phyloP scores from a whole-genome alignment of 2,329 filamentous ascomycete genomes.

The Xylaria sp. region DNA sequence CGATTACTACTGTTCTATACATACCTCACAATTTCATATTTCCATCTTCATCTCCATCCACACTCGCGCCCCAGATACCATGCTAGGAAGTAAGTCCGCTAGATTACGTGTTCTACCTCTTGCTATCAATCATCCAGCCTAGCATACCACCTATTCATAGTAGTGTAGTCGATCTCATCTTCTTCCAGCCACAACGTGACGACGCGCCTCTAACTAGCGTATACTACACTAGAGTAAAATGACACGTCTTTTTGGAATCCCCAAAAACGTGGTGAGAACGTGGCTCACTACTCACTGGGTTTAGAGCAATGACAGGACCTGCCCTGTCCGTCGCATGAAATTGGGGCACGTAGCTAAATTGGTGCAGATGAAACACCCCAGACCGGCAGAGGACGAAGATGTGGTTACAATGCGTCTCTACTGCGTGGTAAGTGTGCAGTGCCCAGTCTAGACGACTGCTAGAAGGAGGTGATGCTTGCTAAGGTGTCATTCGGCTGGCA shows the following conservation, averaged over 20 bases:
- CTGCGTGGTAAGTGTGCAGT: constrained; percentile 4
- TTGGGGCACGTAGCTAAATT: constrained; percentile 10
- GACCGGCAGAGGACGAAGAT: constrained; percentile 9
- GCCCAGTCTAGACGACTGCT: neutral
- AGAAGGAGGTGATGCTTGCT: constrained; percentile 7
- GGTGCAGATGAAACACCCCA: constrained; percentile 23
- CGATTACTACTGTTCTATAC: constrained; percentile 7
- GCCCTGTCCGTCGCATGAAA: constrained; percentile 6
- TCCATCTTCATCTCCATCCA: neutral
- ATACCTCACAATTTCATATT: constrained; percentile 9
- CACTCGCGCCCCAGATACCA: neutral
- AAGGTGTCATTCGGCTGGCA: constrained; percentile 24
- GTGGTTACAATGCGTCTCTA: constrained; percentile 10
- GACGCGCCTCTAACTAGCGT: neutral
- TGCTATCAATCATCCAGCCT: too few relatives aligned
- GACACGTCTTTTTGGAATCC: neutral
- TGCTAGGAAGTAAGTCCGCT: neutral
- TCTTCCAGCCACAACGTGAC: neutral
- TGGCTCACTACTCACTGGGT: constrained; percentile 11
- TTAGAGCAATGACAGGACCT: constrained; percentile 9
- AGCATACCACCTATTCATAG: too few relatives aligned
- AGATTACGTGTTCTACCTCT: neutral
- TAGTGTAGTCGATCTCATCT: neutral
- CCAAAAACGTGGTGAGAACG: constrained; percentile 26
- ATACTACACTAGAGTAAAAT: neutral